Base-by-base conservation (phyloP, 2,329 filamentous ascomycete genomes). In the Ophiosphaerella narmari region DNA sequence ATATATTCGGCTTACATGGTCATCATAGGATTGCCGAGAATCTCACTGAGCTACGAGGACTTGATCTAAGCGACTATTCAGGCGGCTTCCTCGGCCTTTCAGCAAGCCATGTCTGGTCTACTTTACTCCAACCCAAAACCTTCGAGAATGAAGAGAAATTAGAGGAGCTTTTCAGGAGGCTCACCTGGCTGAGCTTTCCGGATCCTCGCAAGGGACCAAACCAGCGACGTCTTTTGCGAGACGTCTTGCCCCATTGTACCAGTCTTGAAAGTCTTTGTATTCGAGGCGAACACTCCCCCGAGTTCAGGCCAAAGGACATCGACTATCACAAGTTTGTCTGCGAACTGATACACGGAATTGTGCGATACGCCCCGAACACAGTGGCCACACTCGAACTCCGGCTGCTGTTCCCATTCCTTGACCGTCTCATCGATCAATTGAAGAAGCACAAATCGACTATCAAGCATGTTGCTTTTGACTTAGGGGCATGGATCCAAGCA, bases 401-500 rank as follows among this genome's bases (percentile, higher is more conserved):
- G n/a, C 48, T 65, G 4, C 55, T 50, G 5, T 43, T 60, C 5
- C 47, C 45, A n/a, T 59, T 48, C n/a, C 16, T 65, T 7, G 41
- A 49, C 21, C 39, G 36, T 14, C 50, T 66, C 32, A 11, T 63
- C 3, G 23, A 44, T 24, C 44, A 43, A 21, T n/a, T 64, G 13
- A 23, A 43, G 18, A 24, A 43, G 14, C n/a, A 12, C 0, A 50
- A 48, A 14, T 48, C 50, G 2, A 26, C 26, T 1, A 58, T 68
- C 13, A 37, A 48, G 16, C 48, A 43, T 5, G 54, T 67, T 13
- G 63, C 62, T 3, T 52, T 68, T 13, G 66, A 66, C 40, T 32
- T 68, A 5, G 66, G 66, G n/a, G 63, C 64, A 5, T 67, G 62
- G 62, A 26, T 63, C 7, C 64, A 66, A 29, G 48, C 55, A 4